phyloP scores from a whole-genome alignment of 176 grass and related monocot genomes.

The Alloteropsis semialata region DNA sequence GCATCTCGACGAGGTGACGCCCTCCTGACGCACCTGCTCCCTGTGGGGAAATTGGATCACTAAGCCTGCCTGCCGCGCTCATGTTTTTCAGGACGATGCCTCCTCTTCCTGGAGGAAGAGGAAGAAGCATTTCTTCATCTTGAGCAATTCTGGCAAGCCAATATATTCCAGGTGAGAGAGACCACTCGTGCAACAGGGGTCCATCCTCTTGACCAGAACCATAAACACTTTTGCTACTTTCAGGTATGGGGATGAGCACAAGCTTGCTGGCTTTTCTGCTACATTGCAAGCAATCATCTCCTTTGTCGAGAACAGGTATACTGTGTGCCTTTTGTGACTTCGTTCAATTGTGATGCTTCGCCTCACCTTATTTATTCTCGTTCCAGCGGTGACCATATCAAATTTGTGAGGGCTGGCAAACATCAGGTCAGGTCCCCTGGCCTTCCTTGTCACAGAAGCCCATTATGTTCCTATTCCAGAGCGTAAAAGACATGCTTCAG shows the following conservation, averaged over 20 bases:
- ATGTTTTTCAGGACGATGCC: conserved; percentile 74
- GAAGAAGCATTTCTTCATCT: conserved; percentile 94
- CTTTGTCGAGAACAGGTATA: conserved; percentile 91
- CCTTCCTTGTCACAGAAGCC: not conserved
- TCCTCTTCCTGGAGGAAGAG: conserved; percentile 95
- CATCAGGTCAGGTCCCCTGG: conserved; percentile 59
- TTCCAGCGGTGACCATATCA: conserved; percentile 81
- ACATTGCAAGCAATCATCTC: conserved; percentile 97
- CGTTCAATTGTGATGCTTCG: not conserved
- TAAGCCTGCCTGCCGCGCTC: not conserved
- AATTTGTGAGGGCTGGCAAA: conserved; percentile 92
- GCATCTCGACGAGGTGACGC: conserved; percentile 81
- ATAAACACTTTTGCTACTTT: conserved; percentile 15
- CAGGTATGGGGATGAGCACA: conserved; percentile 98
- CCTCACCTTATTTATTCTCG: not conserved
- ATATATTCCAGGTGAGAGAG: conserved; percentile 79
- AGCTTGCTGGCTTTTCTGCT: conserved; percentile 96
- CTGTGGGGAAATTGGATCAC: not conserved
- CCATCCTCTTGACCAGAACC: not conserved
- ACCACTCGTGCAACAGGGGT: not conserved
- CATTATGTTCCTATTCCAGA: not conserved
- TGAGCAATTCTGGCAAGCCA: conserved; percentile 95
- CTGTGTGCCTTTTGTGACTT: not conserved
- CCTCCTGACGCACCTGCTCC: too few species aligned
- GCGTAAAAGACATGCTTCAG: not conserved